These are phyloP conservation scores for Falciphora oryzae DNA, from an alignment of 2,329 filamentous ascomycete species.

Conservation along the genomic window DNA sequence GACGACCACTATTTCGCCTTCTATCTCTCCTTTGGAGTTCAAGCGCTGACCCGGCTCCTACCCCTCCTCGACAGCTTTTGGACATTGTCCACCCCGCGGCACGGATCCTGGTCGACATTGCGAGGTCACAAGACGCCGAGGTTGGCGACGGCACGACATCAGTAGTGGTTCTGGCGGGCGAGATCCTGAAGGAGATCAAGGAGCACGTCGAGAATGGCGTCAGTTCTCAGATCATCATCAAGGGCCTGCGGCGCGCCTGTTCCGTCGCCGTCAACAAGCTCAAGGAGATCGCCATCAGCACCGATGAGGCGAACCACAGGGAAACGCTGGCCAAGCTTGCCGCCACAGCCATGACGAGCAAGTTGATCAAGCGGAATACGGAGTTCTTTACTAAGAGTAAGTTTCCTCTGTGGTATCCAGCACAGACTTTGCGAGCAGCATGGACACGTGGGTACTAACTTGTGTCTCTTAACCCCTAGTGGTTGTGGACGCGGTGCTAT, in stretches of 20 bases:
- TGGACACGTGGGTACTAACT: not conserved
- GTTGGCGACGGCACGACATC: constrained; percentile 97
- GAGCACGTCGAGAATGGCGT: constrained; percentile 95
- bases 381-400: constrained; percentile 95
- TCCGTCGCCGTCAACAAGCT: constrained; percentile 96
- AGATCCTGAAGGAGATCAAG: constrained; percentile 94
- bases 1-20: not conserved
- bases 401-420: constrained; percentile 21
- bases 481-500: constrained; percentile 95
- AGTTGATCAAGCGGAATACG: constrained; percentile 96
- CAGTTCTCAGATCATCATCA: constrained; percentile 96
- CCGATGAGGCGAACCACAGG: constrained; percentile 73
- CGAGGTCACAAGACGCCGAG: constrained; percentile 97
- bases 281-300: constrained; percentile 91
- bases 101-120: constrained; percentile 95
- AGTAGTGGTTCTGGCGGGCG: constrained; percentile 93
- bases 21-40: not conserved
- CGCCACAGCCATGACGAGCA: constrained; percentile 97
- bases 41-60: constrained; percentile 7
- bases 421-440: not conserved
- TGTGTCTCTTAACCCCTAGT: constrained; percentile 44
- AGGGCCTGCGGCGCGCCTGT: constrained; percentile 83
- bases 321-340: constrained; percentile 88
- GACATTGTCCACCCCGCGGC: constrained; percentile 98
- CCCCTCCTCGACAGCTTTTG: constrained; percentile 59